Evolutionary conservation across 1,284 basidiomycete genomes (phyloP), one percentile per base, ranked within the genome.

Genomic region (Afroboletus lepidellus): DNA sequence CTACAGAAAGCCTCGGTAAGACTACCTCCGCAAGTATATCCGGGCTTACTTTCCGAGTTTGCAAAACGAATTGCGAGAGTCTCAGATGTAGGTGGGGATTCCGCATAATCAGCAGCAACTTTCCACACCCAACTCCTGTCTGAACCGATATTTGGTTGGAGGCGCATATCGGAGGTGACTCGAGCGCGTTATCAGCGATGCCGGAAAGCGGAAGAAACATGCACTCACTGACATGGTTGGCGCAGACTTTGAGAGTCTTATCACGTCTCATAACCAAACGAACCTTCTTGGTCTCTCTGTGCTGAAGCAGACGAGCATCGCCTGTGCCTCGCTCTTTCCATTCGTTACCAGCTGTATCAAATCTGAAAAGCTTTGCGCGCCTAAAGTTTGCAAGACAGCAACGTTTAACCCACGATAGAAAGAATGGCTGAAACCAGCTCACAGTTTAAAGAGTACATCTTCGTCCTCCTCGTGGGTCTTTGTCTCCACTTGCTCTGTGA

Each of bases 41-140:
- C 23, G 46, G n/a, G 78, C 93, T 73, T 64, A 97, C 94, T 95
- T 27, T 99, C 97, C 55, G 92, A 80, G 76, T 98, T 99, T 58
- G 93, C 96, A 68, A 99, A 99, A 56, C 97, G 90, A 69, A 99
- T 98, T 44, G 97, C 97, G 51, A 99, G 85, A 20, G 96, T 98
- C 77, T 98, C 96, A 21, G 94, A 74, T 39, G 88, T 89, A 20
- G 95, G 83, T 52, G 91, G 92, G 54, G 82, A 81, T 69, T 98
- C 95, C 48, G 96, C 85, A 69, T 92, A 94, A 72, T 99, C 97
- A 41, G 96, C 97, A 50, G 87, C 82, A 50, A 97, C 95, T 74
- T 98, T 95, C 89, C 90, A 99, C 36, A 99, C 97, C 97, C 97
- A 99, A 64, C 94, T 97, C 72, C 97, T 87, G 78, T 99, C 97